Conservation (phyloP, 2,329 filamentous ascomycete species). For the Pseudogymnoascus sp. region DNA sequence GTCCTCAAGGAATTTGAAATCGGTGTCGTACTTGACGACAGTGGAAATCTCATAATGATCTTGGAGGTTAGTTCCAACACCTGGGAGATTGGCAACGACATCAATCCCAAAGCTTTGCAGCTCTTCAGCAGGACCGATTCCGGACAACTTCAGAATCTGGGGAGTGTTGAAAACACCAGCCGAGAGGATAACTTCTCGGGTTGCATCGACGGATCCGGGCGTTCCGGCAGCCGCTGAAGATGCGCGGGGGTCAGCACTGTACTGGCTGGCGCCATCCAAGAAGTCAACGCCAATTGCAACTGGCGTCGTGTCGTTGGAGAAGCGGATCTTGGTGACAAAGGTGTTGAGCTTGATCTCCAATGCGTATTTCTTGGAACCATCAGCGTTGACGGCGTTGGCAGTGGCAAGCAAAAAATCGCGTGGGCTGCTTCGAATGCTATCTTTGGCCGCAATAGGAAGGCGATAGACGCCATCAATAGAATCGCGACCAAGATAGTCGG, state of each 20-base stretch:
- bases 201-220: conserved; percentile 26
- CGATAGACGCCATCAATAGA: conserved; percentile 20
- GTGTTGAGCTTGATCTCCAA: conserved; percentile 20
- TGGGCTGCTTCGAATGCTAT: conserved; percentile 18
- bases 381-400: conserved; percentile 18
- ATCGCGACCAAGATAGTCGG: conserved; percentile 17
- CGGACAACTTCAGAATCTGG: conserved; percentile 40
- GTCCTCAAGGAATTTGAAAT: conserved; percentile 31
- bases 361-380: conserved; percentile 20
- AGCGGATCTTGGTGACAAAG: conserved; percentile 37
- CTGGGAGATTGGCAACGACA: conserved; percentile 46
- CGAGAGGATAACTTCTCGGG: conserved; percentile 40
- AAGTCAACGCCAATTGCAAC: conserved; percentile 38
- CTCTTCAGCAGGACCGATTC: conserved; percentile 34
- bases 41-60: conserved; percentile 46
- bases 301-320: conserved; percentile 30
- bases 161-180: conserved; percentile 40
- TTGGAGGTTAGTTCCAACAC: conserved; percentile 53
- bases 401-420: conserved; percentile 24
- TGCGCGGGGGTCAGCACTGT: conserved; percentile 36
- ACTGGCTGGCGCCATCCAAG: conserved; percentile 35
- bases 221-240: conserved; percentile 21
- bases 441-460: conserved; percentile 18
- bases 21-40: conserved; percentile 36
- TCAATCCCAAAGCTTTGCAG: conserved; percentile 38